These are phyloP conservation scores for Catenaria anguillulae DNA, from an alignment of 371 early-diverging fungal species.

Conservation along the genomic window DNA sequence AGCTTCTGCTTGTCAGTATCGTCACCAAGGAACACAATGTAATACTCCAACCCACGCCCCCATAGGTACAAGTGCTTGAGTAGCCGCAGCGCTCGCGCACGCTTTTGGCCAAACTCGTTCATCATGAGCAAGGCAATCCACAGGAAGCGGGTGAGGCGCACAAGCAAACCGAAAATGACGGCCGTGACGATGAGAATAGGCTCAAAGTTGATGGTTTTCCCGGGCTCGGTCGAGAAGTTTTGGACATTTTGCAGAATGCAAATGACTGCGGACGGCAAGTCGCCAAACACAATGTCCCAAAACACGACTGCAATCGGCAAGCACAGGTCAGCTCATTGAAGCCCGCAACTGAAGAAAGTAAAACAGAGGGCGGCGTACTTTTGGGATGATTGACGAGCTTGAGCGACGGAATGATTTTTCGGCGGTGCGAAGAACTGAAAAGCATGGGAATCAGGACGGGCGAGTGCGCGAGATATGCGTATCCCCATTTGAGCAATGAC, in stretches of 20 bases:
- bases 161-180: neutral
- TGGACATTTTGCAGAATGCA: neutral
- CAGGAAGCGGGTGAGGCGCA: neutral
- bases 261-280: conserved; percentile 3
- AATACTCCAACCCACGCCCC: conserved; percentile 3
- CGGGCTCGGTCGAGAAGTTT: neutral
- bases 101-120: conserved; percentile 3
- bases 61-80: conserved; percentile 2
- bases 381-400: neutral
- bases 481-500: neutral
- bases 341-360: neutral
- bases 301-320: neutral
- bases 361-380: neutral
- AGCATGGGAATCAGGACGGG: neutral
- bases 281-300: conserved; percentile 6
- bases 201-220: neutral
- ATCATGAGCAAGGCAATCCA: neutral
- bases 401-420: neutral
- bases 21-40: conserved; percentile 4
- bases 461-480: conserved; percentile 6
- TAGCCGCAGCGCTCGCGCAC: neutral
- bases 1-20: conserved; percentile 3
- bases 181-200: conserved; percentile 3
- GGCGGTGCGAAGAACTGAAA: neutral
- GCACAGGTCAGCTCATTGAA: neutral